phyloP scores from a whole-genome alignment of 805 yeast genomes.

The Hanseniaspora pseudoguilliermondii region DNA sequence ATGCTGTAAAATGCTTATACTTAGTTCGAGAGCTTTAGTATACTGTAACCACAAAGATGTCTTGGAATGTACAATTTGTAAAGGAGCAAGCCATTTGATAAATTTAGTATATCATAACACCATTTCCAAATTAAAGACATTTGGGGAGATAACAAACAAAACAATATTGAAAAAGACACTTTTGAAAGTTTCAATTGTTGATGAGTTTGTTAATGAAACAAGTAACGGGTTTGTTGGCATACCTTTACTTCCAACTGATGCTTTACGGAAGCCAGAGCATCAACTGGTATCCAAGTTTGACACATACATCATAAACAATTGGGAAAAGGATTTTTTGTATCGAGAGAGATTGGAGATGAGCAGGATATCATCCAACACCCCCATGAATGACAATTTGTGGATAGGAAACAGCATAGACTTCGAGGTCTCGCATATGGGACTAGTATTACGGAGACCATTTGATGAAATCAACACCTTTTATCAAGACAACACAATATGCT shows the following conservation, averaged over 20 bases:
- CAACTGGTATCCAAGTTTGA: slow-evolving; percentile 29
- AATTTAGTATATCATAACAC: slow-evolving; percentile 3
- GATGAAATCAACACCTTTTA: slow-evolving; percentile 6
- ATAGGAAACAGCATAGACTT: slow-evolving; percentile 72
- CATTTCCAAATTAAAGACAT: not conserved
- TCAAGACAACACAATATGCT: slow-evolving; percentile 12
- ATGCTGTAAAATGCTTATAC: slow-evolving; percentile 56
- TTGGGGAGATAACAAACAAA: not conserved
- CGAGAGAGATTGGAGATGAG: slow-evolving; percentile 76
- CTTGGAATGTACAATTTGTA: slow-evolving; percentile 14
- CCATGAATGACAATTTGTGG: slow-evolving; percentile 48
- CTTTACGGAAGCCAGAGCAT: slow-evolving; percentile 16
- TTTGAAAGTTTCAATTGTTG: slow-evolving; percentile 13
- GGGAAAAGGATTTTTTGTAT: slow-evolving; percentile 57
- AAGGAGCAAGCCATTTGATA: not conserved
- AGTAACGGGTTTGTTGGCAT: slow-evolving; percentile 21
- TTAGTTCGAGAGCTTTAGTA: slow-evolving; percentile 62
- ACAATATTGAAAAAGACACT: slow-evolving; percentile 15
- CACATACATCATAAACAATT: slow-evolving; percentile 35
- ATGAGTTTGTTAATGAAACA: slow-evolving; percentile 7
- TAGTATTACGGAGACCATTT: slow-evolving; percentile 12
- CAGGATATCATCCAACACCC: slow-evolving; percentile 70
- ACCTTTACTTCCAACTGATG: slow-evolving; percentile 16
- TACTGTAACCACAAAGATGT: slow-evolving; percentile 40
- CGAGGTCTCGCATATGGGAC: slow-evolving; percentile 28